phyloP scores from a whole-genome alignment of 331 rosid genomes.

The Ulmus americana region DNA sequence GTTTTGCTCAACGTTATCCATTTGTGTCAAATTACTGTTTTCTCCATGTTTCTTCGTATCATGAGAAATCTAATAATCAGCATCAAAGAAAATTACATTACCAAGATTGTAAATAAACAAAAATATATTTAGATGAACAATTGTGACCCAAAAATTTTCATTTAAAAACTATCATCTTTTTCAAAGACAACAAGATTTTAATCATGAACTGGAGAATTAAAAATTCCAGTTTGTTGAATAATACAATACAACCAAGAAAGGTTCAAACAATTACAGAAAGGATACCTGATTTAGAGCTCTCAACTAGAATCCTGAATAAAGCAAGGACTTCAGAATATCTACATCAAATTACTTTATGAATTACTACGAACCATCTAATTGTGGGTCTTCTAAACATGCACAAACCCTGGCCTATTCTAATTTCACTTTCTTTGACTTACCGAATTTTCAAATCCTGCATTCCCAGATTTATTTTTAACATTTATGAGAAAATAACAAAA shows the following conservation, averaged over 20 bases:
- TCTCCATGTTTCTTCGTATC: constrained; percentile 4
- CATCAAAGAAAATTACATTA: constrained; percentile 1
- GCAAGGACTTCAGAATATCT: neutral
- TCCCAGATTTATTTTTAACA: neutral
- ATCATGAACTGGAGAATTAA: neutral
- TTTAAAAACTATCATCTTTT: neutral
- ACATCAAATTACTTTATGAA: neutral
- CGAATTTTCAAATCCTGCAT: neutral
- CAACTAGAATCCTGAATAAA: neutral
- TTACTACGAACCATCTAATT: neutral
- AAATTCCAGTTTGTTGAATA: neutral
- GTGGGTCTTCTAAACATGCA: neutral
- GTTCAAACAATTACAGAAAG: neutral
- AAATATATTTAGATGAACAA: neutral
- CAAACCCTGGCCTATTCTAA: neutral
- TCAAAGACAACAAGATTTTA: neutral
- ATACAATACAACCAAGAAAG: neutral
- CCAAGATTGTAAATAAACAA: neutral
- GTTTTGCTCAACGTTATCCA: neutral
- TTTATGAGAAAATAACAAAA: neutral
- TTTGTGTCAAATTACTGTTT: neutral
- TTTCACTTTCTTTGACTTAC: neutral
- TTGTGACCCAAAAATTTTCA: neutral
- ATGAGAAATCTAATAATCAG: constrained; percentile 3
- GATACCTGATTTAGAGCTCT: neutral